Evolutionary conservation across 768 basidiomycete genomes (phyloP), one percentile per base, ranked within the genome.

Genomic region (Serendipita sp.): DNA sequence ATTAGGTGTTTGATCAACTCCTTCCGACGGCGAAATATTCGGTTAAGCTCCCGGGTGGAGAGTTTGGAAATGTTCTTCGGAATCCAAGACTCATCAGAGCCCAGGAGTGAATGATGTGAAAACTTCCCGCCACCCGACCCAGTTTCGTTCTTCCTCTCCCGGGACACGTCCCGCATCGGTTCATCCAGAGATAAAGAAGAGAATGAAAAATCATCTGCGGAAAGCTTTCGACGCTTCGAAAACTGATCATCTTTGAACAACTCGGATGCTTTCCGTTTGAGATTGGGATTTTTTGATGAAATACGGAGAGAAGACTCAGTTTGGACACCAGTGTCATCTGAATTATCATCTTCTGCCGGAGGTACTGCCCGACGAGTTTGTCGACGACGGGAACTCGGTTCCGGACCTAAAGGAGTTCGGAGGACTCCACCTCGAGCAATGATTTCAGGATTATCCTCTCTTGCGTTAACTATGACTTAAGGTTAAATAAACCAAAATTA

Each of bases 1-100:
- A 60, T 60, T n/a, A 60, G n/a, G 35, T n/a, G 16, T 37, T 60
- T 60, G 56, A 60, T 60, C 28, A 37, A 10, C 8, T 60, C 56
- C 35, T 60, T 60, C 35, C 37, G 56, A 32, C 56, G 56, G 8
- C 56, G 56, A n/a, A 34, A 60, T 16, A 30, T 60, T 34, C 30
- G 37, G 35, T 60, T 60, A 8, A 60, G 41, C 13, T 41, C 41
- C 5, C 41, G 41, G 13, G 5, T 41, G 41, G 41, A 41, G 41
- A 41, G 5, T 13, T 41, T 5, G 13, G 41, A 41, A 41, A 13
- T 13, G 41, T 41, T 41, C 41, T 41, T 41, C 41, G 41, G 41
- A 41, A 41, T 41, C 41, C 41, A 41, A 41, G 41, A 13, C 13
- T 41, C 41, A 5, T 41, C 7, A 41, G 41, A 41, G 41, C 7